phyloP scores from a whole-genome alignment of 768 basidiomycete species.

The Boletus subparvulus region DNA sequence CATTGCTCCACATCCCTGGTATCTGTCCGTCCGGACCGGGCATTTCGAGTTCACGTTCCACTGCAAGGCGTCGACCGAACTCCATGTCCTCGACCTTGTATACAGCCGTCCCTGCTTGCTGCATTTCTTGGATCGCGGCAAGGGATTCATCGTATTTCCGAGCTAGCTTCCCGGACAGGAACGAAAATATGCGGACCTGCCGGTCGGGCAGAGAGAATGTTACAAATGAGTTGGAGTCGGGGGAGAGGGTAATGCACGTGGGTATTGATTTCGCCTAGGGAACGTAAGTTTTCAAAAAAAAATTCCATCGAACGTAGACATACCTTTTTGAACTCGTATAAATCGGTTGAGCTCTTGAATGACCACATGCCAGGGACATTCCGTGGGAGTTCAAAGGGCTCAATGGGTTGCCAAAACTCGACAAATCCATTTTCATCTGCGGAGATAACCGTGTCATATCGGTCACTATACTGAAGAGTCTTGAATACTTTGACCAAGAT shows the following conservation, averaged over 20 bases:
- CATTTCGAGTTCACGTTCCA: conserved; percentile 87
- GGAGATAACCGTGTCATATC: conserved; percentile 88
- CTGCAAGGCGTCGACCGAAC: conserved; percentile 92
- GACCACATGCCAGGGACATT: conserved; percentile 81
- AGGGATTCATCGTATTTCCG: conserved; percentile 96
- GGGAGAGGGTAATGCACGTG: conserved; percentile 89
- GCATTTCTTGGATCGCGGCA: conserved; percentile 94
- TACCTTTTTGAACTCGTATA: conserved; percentile 99
- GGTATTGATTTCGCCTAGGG: conserved; percentile 85
- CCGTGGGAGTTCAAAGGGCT: conserved; percentile 84
- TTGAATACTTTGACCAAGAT: background rate
- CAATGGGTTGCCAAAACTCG: conserved; percentile 92
- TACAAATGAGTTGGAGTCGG: conserved; percentile 84
- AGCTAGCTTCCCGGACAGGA: conserved; percentile 83
- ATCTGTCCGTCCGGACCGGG: conserved; percentile 70
- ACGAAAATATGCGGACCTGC: conserved; percentile 91
- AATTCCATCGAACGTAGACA: conserved; percentile 1
- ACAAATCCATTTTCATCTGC: conserved; percentile 94
- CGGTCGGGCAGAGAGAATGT: conserved; percentile 94
- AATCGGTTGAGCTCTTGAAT: conserved; percentile 86
- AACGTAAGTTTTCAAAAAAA: background rate
- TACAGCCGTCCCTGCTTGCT: conserved; percentile 93
- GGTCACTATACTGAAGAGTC: conserved; percentile 74
- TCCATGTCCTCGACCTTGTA: conserved; percentile 98
- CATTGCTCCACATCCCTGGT: conserved; percentile 81